A percentile compares a stretch with the other conserved stretches of the same genome.
Conservation (phyloP, 352 stramenopile species). For the Globisporangium cystogenes region DNA sequence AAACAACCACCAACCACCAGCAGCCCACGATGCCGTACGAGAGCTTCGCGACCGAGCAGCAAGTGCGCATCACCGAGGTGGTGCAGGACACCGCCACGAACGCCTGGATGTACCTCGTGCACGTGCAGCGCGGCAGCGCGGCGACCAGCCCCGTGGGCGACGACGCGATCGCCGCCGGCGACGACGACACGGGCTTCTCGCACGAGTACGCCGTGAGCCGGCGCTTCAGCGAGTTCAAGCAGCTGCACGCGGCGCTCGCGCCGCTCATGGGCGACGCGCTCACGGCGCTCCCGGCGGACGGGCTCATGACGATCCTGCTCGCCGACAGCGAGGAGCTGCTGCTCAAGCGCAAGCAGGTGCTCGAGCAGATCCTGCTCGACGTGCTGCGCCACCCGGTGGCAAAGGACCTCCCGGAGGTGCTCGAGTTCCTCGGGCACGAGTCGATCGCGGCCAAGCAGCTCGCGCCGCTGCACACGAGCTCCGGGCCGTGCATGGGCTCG, state of each 20-base stretch:
- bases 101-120: conserved; percentile 66
- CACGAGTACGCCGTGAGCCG: conserved; percentile 65
- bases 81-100: conserved; percentile 55
- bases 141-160: conserved; percentile 20
- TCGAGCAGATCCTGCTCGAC: conserved; percentile 48
- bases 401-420: conserved; percentile 59
- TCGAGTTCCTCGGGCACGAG: conserved; percentile 58
- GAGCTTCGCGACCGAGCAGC: conserved; percentile 64
- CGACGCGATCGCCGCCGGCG: conserved; percentile 1
- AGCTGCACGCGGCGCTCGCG: conserved; percentile 46
- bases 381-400: conserved; percentile 53
- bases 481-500: conserved; percentile 50
- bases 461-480: conserved; percentile 31
- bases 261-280: conserved; percentile 55
- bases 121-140: conserved; percentile 44
- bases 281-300: conserved; percentile 58
- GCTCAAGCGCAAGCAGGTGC: conserved; percentile 49
- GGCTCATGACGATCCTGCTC: conserved; percentile 67
- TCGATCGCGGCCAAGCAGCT: conserved; percentile 43
- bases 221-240: conserved; percentile 76
- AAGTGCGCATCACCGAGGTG: conserved; percentile 64
- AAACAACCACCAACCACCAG: background rate
- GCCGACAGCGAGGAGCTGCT: conserved; percentile 64
- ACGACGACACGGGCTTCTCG: conserved; percentile 26
- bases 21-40: conserved; percentile 58